A percentile compares a stretch with the other conserved stretches of the same genome.
Evolutionary conservation across 2,329 filamentous ascomycete genomes (phyloP).

Genomic region (Fusarium redolens): DNA sequence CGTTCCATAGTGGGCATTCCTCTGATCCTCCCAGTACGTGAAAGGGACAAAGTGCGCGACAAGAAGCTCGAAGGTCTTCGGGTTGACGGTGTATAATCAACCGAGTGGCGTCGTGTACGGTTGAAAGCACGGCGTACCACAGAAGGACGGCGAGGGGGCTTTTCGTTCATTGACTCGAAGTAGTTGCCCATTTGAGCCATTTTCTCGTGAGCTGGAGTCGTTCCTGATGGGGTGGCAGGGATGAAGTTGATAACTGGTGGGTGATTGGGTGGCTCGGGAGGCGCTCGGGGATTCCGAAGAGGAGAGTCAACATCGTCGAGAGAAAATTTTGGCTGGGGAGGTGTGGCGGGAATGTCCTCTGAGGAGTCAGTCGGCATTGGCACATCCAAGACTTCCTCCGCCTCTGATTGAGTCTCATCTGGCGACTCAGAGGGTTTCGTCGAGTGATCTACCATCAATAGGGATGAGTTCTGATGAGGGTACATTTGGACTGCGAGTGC

Average conservation of each 20-base stretch:
- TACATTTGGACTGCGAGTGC: constrained; percentile 71
- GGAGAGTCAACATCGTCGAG: constrained; percentile 70
- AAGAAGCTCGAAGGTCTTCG: constrained; percentile 58
- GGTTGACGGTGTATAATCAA: constrained; percentile 55
- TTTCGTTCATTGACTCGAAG: constrained; percentile 60
- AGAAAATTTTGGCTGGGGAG: constrained; percentile 61
- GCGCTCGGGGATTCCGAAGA: constrained; percentile 69
- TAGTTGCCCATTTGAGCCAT: constrained; percentile 65
- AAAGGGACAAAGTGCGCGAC: constrained; percentile 64
- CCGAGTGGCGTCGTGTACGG: constrained; percentile 58
- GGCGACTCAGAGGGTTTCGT: constrained; percentile 61
- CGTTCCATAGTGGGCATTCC: constrained; percentile 44
- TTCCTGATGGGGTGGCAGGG: constrained; percentile 70
- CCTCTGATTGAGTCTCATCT: constrained; percentile 48
- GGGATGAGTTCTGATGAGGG: constrained; percentile 72
- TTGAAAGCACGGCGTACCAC: constrained; percentile 66
- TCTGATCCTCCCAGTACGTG: constrained; percentile 51
- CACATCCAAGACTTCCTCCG: constrained; percentile 31
- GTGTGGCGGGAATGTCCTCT: constrained; percentile 59
- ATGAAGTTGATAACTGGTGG: constrained; percentile 67
- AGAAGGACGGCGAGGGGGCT: constrained; percentile 60
- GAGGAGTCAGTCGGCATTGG: constrained; percentile 53
- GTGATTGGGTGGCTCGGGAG: constrained; percentile 62
- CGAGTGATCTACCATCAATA: constrained; percentile 69
- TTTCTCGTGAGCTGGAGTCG: constrained; percentile 66